These are phyloP conservation scores for Globisporangium nunn DNA, from an alignment of 352 stramenopile genomes.

Conservation along the genomic window DNA sequence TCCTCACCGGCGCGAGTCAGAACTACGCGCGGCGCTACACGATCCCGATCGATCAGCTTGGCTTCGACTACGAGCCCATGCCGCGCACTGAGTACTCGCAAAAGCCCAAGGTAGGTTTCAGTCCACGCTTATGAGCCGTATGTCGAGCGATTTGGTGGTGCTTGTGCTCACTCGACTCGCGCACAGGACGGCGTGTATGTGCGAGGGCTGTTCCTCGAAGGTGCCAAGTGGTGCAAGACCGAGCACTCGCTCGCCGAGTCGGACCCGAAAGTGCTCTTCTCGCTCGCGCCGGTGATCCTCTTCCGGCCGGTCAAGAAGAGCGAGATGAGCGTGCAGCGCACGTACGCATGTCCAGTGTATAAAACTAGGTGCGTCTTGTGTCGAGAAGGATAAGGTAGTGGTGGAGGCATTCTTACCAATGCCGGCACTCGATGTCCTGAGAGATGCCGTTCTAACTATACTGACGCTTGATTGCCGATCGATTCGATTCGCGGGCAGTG, in stretches of 20 bases:
- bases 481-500: slow-evolving; percentile 24
- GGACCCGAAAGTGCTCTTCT: slow-evolving; percentile 87
- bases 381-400: neutral
- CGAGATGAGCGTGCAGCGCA: slow-evolving; percentile 52
- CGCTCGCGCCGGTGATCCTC: slow-evolving; percentile 70
- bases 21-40: slow-evolving; percentile 92
- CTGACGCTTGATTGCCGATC: neutral
- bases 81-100: slow-evolving; percentile 63
- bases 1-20: slow-evolving; percentile 92
- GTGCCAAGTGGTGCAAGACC: slow-evolving; percentile 80
- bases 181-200: slow-evolving; percentile 83
- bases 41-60: slow-evolving; percentile 87
- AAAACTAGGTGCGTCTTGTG: slow-evolving; percentile 70
- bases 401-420: neutral
- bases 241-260: slow-evolving; percentile 68
- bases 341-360: slow-evolving; percentile 93
- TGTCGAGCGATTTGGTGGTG: neutral
- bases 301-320: slow-evolving; percentile 77
- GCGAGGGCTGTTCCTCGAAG: slow-evolving; percentile 86
- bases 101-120: slow-evolving; percentile 43
- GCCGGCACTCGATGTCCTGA: too few relatives aligned
- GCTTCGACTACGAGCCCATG: slow-evolving; percentile 80
- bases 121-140: neutral
- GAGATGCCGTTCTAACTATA: neutral
- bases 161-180: neutral